Evolutionary conservation across 768 basidiomycete genomes (phyloP).

Genomic region (Mycena capillaripes): DNA sequence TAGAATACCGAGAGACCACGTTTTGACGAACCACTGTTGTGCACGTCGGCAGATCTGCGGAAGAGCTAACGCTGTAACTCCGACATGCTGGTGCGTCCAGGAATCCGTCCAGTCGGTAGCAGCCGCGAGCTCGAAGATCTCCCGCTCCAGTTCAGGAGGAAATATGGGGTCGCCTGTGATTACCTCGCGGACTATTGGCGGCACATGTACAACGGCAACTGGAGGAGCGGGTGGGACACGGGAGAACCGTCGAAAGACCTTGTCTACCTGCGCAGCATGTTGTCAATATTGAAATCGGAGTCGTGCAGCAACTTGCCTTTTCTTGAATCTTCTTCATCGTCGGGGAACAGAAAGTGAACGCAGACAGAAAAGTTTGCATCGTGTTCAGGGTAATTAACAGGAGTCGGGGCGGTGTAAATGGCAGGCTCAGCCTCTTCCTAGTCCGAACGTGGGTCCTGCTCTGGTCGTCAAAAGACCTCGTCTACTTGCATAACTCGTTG

Average conservation of each 20-base stretch:
- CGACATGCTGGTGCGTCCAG: constrained; percentile 26
- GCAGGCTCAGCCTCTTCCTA: too few species aligned
- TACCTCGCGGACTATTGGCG: not conserved
- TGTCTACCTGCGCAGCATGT: not conserved
- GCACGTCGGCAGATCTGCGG: constrained; percentile 20
- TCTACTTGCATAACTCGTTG: too few species aligned
- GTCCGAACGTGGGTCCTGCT: too few species aligned
- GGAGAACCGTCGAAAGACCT: not conserved
- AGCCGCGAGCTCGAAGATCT: constrained; percentile 30
- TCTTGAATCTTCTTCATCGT: constrained; percentile 15
- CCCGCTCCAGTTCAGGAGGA: constrained; percentile 31
- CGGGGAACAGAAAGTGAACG: not conserved
- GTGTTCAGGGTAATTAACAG: too few species aligned
- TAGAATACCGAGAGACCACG: not conserved
- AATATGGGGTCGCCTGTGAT: constrained; percentile 29
- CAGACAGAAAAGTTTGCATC: too few species aligned
- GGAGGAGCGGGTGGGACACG: not conserved
- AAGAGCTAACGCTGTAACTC: constrained; percentile 17
- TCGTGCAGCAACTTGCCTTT: not conserved
- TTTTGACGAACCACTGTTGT: constrained; percentile 16
- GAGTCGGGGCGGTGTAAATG: too few species aligned
- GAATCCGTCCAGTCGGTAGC: not conserved
- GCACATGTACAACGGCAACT: not conserved
- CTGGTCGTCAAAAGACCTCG: too few species aligned
- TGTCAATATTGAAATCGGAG: not conserved